A percentile compares a stretch with the other conserved stretches of the same genome.
Conservation (phyloP, 179 eudicot species). For the Spinacia oleracea region DNA sequence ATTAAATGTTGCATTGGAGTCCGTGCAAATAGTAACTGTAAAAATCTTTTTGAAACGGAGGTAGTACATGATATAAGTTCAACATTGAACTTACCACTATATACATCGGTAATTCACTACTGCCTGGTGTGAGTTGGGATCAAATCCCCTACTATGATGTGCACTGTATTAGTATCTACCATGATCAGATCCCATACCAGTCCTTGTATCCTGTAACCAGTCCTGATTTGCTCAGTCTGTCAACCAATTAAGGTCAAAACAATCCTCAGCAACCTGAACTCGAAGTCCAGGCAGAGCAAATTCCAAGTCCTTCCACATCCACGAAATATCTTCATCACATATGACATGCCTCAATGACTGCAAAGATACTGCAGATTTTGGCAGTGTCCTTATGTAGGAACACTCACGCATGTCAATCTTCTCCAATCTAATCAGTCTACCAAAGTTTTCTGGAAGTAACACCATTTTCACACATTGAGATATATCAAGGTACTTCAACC, state of each 20-base stretch:
- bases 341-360: slow-evolving; percentile 52
- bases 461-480: slow-evolving; percentile 63
- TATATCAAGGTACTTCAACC: slow-evolving; percentile 68
- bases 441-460: slow-evolving; percentile 57
- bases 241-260: slow-evolving; percentile 76
- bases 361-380: slow-evolving; percentile 41
- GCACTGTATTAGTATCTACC: too few relatives aligned
- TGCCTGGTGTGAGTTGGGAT: too few relatives aligned
- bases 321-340: slow-evolving; percentile 74
- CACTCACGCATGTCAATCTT: slow-evolving; percentile 92
- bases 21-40: too few relatives aligned
- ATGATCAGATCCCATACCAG: too few relatives aligned
- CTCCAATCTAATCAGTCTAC: slow-evolving; percentile 52
- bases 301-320: slow-evolving; percentile 60
- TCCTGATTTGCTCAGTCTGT: too few relatives aligned
- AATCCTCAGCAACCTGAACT: slow-evolving; percentile 71
- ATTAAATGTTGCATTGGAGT: too few relatives aligned
- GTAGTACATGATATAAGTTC: too few relatives aligned
- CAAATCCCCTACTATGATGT: too few relatives aligned
- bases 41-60: too few relatives aligned
- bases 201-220: too few relatives aligned
- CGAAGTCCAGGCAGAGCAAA: slow-evolving; percentile 42
- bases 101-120: too few relatives aligned
- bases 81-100: too few relatives aligned
- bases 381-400: slow-evolving; percentile 50